Base-by-base conservation (phyloP, 768 basidiomycete species). In the Boletales sp. region DNA sequence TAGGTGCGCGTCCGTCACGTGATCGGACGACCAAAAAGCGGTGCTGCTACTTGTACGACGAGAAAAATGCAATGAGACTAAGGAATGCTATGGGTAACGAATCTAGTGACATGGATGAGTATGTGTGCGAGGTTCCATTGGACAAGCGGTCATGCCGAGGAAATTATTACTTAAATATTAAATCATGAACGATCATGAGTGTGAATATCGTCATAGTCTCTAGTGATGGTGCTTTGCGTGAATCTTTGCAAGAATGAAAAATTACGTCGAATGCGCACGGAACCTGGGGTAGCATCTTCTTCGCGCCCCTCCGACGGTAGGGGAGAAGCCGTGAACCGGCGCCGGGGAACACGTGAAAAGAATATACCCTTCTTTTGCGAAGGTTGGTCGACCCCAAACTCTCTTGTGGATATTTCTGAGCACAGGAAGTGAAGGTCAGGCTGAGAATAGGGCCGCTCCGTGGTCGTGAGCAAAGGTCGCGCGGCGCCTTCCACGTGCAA, bases 221-320 rank as follows among this genome's bases (percentile, higher is more conserved):
- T 53, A 44, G 43, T 44, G 44, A 40, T 47, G 35, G 41, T 45
- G 40, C 40, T 47, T 49, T 50, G 53, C 37, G 67, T 67, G 56
- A 73, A 48, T 54, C 65, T 64, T 49, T 68, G 69, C 48, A 73
- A 57, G 60, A 73, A 64, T 27, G 72, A 69, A 30, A 63, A 51
- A 56, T 69, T 70, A 21, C 69, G 68, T 45, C 67, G 60, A 30
- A 63, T 58, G 27, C 64, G 62, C 50, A 52, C 51, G 40, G 55
- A 56, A 47, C 50, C 53, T 32, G 46, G 51, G n/a, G 30, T 50
- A 2, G 48, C 17, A 13, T 54, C 59, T 42, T 57, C 54, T 39
- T 55, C 66, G 9, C 34, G 40, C 45, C 38, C 41, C 24, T 45
- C 48, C 17, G 56, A 53, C 15, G 52, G 50, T 13, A 57, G 39